Conservation (phyloP, 129 eudicot genomes). For the Logfia minima region DNA sequence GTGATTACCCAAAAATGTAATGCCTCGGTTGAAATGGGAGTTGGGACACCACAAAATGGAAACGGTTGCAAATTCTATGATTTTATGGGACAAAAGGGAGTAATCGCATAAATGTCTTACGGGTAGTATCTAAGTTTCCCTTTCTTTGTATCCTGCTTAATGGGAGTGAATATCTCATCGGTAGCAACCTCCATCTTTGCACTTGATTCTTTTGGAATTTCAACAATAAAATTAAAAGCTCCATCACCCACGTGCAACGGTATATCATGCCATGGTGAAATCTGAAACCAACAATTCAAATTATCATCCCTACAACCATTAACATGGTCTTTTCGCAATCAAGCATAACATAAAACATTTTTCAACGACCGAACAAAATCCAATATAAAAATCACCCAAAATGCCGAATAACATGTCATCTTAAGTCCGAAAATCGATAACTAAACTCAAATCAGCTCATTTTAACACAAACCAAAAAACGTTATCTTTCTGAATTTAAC, state of each 20-base stretch:
- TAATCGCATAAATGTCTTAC: constrained; percentile 43
- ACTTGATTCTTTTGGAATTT: constrained; percentile 97
- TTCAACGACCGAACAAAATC: not conserved
- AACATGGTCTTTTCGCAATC: constrained; percentile 13
- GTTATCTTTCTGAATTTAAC: not conserved
- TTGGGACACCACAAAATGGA: not conserved
- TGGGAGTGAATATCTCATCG: constrained; percentile 82
- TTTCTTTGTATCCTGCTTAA: constrained; percentile 95
- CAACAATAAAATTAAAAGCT: constrained; percentile 78
- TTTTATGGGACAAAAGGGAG: not conserved
- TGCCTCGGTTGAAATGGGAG: not conserved
- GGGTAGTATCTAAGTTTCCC: constrained; percentile 98
- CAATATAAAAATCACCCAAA: constrained; percentile 7
- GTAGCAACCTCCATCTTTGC: constrained; percentile 99
- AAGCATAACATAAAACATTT: not conserved
- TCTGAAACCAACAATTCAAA: constrained; percentile 39
- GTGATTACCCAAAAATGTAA: not conserved
- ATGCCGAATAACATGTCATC: not conserved
- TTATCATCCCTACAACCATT: not conserved
- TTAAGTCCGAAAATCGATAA: not conserved
- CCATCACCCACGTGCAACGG: constrained; percentile 92
- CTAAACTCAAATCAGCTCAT: not conserved
- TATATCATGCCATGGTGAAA: constrained; percentile 99
- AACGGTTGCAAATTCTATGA: not conserved
- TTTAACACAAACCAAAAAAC: not conserved